Evolutionary conservation across 2,329 filamentous ascomycete species (phyloP).

Genomic region (Decorospora gaudefroyi): DNA sequence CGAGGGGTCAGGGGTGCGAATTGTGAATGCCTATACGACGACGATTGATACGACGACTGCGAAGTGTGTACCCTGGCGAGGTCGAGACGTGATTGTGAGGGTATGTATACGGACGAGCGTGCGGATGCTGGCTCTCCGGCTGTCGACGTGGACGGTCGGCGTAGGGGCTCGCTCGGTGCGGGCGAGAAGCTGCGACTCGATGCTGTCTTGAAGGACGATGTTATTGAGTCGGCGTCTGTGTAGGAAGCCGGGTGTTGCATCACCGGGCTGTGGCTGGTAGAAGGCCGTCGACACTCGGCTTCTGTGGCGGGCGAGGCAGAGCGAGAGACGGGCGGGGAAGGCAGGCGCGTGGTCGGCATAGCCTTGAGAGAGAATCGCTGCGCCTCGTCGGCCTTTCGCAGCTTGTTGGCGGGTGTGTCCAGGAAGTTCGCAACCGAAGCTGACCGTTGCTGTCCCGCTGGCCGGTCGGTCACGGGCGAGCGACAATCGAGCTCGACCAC

Average conservation of each 20-base stretch:
- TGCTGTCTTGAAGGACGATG: conserved; percentile 32
- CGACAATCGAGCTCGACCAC: conserved; percentile 44
- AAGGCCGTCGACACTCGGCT: conserved; percentile 34
- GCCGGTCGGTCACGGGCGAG: conserved; percentile 22
- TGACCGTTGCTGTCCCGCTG: conserved; percentile 34
- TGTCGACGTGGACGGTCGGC: conserved; percentile 31
- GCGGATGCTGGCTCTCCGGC: conserved; percentile 19
- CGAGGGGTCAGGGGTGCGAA: conserved; percentile 35
- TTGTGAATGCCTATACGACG: conserved; percentile 18
- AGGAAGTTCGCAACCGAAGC: conserved; percentile 44
- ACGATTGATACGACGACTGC: conserved; percentile 22
- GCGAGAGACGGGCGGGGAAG: conserved; percentile 22
- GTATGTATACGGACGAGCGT: conserved; percentile 38
- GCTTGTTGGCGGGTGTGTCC: conserved; percentile 34
- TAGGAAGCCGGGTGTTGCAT: conserved; percentile 27
- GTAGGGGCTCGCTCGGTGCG: conserved; percentile 22
- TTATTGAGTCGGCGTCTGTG: conserved; percentile 29
- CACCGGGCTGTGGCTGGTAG: conserved; percentile 34
- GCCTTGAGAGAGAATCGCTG: conserved; percentile 37
- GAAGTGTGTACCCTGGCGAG: conserved; percentile 25
- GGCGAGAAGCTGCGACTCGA: conserved; percentile 36
- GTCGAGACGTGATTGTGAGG: conserved; percentile 21
- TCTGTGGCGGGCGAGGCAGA: conserved; percentile 31
- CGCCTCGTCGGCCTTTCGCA: conserved; percentile 32
- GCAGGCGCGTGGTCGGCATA: conserved; percentile 14